Evolutionary conservation across 257 asterid genomes (phyloP).

Genomic region (Salvia splendens): DNA sequence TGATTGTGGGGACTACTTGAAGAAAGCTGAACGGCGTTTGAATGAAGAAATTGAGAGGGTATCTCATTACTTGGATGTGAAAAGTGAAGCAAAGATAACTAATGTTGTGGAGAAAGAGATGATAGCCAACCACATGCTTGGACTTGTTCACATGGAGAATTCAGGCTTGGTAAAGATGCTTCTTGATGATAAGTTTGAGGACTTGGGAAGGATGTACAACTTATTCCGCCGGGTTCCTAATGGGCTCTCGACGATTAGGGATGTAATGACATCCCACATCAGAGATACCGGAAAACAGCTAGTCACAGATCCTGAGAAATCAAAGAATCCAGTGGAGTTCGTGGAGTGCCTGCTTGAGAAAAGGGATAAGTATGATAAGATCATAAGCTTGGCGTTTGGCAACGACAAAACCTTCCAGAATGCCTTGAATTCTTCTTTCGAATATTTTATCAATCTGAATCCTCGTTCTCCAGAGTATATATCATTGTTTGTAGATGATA

Average conservation of each 20-base stretch:
- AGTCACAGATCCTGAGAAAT: slow-evolving; percentile 80
- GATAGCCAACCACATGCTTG: slow-evolving; percentile 78
- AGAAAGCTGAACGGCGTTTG: slow-evolving; percentile 79
- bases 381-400: slow-evolving; percentile 48
- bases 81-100: slow-evolving; percentile 70
- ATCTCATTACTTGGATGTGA: slow-evolving; percentile 73
- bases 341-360: slow-evolving; percentile 67
- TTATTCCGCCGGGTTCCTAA: slow-evolving; percentile 66
- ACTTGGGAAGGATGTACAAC: slow-evolving; percentile 77
- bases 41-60: slow-evolving; percentile 93
- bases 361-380: slow-evolving; percentile 53
- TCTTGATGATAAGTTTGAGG: slow-evolving; percentile 68
- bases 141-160: slow-evolving; percentile 84
- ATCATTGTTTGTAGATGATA: slow-evolving; percentile 64
- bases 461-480: slow-evolving; percentile 63
- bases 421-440: slow-evolving; percentile 59
- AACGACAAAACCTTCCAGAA: slow-evolving; percentile 73
- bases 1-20: slow-evolving; percentile 85
- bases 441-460: slow-evolving; percentile 60
- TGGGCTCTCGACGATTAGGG: slow-evolving; percentile 67
- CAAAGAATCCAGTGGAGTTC: slow-evolving; percentile 79
- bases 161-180: slow-evolving; percentile 88
- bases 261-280: slow-evolving; percentile 78
- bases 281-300: slow-evolving; percentile 86
- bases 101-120: slow-evolving; percentile 80